Base-by-base conservation (phyloP, 1,284 basidiomycete species). In the Sporisorium graminicola region DNA sequence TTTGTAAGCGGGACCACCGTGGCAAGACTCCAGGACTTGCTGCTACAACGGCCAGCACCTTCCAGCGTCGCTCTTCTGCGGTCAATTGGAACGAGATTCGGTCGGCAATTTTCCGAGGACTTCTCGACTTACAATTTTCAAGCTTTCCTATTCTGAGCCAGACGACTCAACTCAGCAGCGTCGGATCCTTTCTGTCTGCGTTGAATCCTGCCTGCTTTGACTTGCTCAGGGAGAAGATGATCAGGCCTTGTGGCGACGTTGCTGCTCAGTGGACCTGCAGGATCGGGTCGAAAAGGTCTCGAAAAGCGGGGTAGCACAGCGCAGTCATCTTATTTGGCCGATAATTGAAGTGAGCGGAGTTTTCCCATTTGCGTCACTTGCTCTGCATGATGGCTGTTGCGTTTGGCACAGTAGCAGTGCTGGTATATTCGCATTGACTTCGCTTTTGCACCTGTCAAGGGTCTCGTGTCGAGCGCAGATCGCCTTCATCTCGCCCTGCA, bases 261-360 rank as follows among this genome's bases (percentile, higher is more conserved):
- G n/a, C n/a, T n/a, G n/a, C n/a, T n/a, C n/a, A n/a, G n/a, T n/a
- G n/a, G n/a, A n/a, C n/a, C n/a, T n/a, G n/a, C n/a, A n/a, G n/a
- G n/a, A n/a, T n/a, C n/a, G n/a, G n/a, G n/a, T n/a, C n/a, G n/a
- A n/a, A n/a, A n/a, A n/a, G n/a, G 8, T 24, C 16, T n/a, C 20
- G 14, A 27, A n/a, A n/a, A n/a, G n/a, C n/a, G n/a, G n/a, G 6
- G 42, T 29, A 27, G 42, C 26, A 47, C 14, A 27, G 27, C 27
- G 46, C 46, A 27, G 54, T 56, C 42, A 56, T 56, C 42, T 31
- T 42, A 27, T 46, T 46, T 50, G 46, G 53, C 29, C 52, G 64
- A 52, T 35, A 31, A 56, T 60, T 66, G 51, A 58, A 65, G 50
- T 65, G 35, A 54, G 57, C 63, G 43, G 43, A 16, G 27, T 29